Evolutionary conservation across 1,284 basidiomycete genomes (phyloP), one percentile per base, ranked within the genome.

Genomic region (Exobasidium cylindrosporum): DNA sequence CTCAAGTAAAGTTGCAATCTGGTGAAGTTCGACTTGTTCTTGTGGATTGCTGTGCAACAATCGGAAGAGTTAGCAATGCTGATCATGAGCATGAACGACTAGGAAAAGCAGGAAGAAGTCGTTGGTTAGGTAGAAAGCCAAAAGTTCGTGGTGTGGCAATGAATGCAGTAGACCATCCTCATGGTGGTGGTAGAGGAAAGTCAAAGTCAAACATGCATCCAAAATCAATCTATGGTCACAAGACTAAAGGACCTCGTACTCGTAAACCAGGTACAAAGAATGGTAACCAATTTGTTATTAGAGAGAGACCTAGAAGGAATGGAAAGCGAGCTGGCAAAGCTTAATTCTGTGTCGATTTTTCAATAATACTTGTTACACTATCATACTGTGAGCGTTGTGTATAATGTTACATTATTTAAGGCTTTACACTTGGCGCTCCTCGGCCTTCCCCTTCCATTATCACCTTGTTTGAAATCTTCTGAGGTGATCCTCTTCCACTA

Each of bases 161-260:
- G 95, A 98, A 98, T 32, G 26, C 46, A 35, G 45, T 62, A 64
- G 95, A 97, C 82, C 95, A 98, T 82, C 94, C 95, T 67, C 93
- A 93, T 81, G 95, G 95, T 83, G 95, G 95, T 84, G 94, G 95
- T 80, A 89, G 95, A 83, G 95, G 95, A 78, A 97, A 96, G 83
- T 91, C 89, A 63, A 97, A 97, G 85, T 91, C 91, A 68, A 90
- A 95, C 86, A 77, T 74, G 70, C 73, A 74, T 44, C 77, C 77
- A 2, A 61, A 73, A 26, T 76, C 91, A 26, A 88, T 90, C 60
- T 94, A 89, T 86, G 94, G 94, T 64, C 90, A 91, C 87, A 85
- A 90, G 66, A 89, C 91, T 29, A 92, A 95, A 84, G 92, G 92
- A 73, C 89, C 88, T 66, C 86, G 95, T 61, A 98, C 95, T 60